Evolutionary conservation across 306 rosid genomes (phyloP).

Genomic region (Sicyos baderoa): DNA sequence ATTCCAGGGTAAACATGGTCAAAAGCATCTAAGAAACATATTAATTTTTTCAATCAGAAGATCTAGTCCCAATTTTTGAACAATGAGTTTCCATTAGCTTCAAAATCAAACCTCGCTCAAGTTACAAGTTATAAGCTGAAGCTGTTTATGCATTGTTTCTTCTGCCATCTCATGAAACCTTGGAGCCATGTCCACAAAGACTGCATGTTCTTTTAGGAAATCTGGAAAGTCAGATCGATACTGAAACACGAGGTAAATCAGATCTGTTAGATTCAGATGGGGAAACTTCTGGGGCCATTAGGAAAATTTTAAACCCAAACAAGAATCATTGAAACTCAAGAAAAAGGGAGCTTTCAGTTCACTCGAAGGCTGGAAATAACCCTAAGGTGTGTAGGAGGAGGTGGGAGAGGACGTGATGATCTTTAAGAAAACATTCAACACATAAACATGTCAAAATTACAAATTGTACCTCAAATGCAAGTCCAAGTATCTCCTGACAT

Average conservation of each 20-base stretch:
- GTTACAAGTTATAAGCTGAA: constrained; percentile 61
- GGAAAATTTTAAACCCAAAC: not conserved
- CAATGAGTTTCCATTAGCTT: constrained; percentile 22
- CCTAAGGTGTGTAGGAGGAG: not conserved
- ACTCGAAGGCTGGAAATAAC: not conserved
- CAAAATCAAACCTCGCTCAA: constrained; percentile 61
- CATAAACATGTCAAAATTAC: constrained; percentile 8
- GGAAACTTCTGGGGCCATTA: not conserved
- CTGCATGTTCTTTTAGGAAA: constrained; percentile 75
- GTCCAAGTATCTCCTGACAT: constrained; percentile 82
- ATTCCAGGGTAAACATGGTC: constrained; percentile 16
- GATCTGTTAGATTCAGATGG: not conserved
- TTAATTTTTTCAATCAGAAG: not conserved
- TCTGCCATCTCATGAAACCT: constrained; percentile 80
- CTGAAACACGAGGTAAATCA: constrained; percentile 34
- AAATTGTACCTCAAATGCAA: constrained; percentile 77
- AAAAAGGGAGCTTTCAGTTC: not conserved
- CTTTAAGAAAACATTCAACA: constrained; percentile 9
- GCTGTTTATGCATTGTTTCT: constrained; percentile 73
- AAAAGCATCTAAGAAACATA: constrained; percentile 17
- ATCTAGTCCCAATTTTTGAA: not conserved
- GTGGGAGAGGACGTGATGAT: not conserved
- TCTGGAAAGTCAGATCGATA: constrained; percentile 75
- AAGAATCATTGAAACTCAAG: not conserved
- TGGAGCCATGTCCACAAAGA: constrained; percentile 88